Percentiles rank a stretch among this genome's conserved stretches.
Evolutionary conservation across 257 asterid species (phyloP).

Genomic region (Plantago major): DNA sequence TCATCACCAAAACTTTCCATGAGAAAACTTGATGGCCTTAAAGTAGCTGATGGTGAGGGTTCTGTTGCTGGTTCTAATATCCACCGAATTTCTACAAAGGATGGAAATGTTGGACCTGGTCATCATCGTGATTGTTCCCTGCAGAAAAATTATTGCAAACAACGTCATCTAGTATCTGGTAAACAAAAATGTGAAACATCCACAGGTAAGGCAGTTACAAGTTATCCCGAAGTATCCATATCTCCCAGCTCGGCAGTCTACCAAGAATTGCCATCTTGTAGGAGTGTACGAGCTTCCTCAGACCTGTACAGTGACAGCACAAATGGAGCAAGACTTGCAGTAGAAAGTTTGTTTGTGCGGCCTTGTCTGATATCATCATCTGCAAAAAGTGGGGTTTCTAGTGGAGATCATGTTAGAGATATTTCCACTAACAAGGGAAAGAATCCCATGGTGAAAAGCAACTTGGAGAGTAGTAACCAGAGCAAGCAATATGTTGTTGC

Average conservation of each 20-base stretch:
- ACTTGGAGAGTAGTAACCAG: conserved; percentile 27
- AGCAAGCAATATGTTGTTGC: conserved; percentile 38
- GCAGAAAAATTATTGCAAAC: conserved; percentile 16
- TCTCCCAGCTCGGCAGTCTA: conserved; percentile 12
- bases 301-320: conserved; percentile 3
- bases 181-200: conserved; percentile 15
- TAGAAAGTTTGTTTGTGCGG: conserved; percentile 16
- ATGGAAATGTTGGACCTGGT: conserved; percentile 17
- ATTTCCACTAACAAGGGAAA: conserved; percentile 28
- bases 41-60: conserved; percentile 18
- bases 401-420: conserved; percentile 17
- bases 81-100: conserved; percentile 15
- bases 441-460: conserved; percentile 26
- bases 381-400: conserved; percentile 23
- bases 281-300: conserved; percentile 16
- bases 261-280: conserved; percentile 21
- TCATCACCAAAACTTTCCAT: conserved; percentile 24
- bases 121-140: conserved; percentile 10
- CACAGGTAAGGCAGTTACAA: conserved; percentile 12
- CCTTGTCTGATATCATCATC: conserved; percentile 24
- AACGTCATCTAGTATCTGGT: conserved; percentile 21
- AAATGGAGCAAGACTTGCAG: conserved; percentile 11
- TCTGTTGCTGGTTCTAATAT: conserved; percentile 17
- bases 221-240: conserved; percentile 6
- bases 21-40: conserved; percentile 20